phyloP scores from a whole-genome alignment of 129 eudicot genomes.

The Cynara cardunculus region DNA sequence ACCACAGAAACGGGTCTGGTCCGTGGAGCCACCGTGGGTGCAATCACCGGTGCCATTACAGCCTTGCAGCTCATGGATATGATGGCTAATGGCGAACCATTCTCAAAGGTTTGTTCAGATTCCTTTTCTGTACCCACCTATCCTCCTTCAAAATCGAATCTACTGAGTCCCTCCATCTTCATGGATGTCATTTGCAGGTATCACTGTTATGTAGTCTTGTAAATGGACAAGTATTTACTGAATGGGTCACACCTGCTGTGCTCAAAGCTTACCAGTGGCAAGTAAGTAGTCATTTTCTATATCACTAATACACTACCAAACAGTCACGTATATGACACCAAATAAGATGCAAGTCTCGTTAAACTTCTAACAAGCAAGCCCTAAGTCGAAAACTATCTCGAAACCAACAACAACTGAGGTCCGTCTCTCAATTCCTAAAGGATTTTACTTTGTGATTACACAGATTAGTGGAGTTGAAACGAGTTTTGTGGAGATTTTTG shows the following conservation, averaged over 20 bases:
- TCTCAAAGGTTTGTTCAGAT: conserved; percentile 59
- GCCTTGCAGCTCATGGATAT: conserved; percentile 71
- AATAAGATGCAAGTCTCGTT: too few species aligned
- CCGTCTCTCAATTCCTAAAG: neutral
- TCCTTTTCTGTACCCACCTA: neutral
- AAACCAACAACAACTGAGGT: neutral
- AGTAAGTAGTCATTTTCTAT: conserved; percentile 27
- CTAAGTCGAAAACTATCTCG: neutral
- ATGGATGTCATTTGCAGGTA: conserved; percentile 32
- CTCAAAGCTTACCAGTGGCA: conserved; percentile 90
- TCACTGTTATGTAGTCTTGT: conserved; percentile 70
- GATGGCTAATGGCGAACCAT: conserved; percentile 57
- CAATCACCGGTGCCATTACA: conserved; percentile 68
- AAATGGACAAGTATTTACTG: conserved; percentile 71
- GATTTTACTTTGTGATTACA: neutral
- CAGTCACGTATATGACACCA: too few species aligned
- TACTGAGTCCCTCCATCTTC: neutral
- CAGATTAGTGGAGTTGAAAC: conserved; percentile 60
- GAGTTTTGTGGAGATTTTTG: conserved; percentile 44
- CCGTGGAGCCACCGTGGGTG: conserved; percentile 72
- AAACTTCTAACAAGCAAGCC: too few species aligned
- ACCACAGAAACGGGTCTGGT: conserved; percentile 70
- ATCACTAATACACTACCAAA: too few species aligned
- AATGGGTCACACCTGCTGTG: conserved; percentile 89
- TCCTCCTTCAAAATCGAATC: neutral